Evolutionary conservation across 371 early-diverging fungal genomes (phyloP).

Genomic region (Phascolomyces articulosus): DNA sequence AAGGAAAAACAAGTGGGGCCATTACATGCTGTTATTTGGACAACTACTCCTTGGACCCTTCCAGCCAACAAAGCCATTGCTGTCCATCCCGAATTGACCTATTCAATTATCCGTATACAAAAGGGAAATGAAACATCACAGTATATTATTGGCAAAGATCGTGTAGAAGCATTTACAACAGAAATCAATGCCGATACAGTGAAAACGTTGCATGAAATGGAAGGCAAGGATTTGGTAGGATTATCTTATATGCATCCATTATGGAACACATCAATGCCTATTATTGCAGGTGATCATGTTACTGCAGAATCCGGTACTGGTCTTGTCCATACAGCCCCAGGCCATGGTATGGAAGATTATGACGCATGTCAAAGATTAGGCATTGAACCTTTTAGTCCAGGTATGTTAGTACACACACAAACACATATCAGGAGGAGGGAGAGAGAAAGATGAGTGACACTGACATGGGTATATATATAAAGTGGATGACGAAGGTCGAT

Average conservation of each 20-base stretch:
- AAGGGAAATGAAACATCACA: conserved; percentile 14
- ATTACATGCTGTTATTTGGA: conserved; percentile 83
- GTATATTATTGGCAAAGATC: conserved; percentile 58
- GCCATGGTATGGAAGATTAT: conserved; percentile 96
- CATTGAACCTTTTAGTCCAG: conserved; percentile 62
- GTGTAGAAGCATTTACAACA: conserved; percentile 35
- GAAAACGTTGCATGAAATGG: conserved; percentile 26
- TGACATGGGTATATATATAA: conserved; percentile 5
- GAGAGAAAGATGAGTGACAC: neutral
- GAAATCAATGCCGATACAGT: conserved; percentile 18
- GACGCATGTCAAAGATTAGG: conserved; percentile 66
- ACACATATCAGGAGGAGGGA: neutral
- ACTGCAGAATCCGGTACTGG: conserved; percentile 87
- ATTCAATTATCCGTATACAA: conserved; percentile 57
- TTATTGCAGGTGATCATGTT: conserved; percentile 80
- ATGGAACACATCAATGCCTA: conserved; percentile 36
- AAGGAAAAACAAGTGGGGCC: conserved; percentile 20
- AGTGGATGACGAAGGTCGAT: conserved; percentile 85
- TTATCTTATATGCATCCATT: conserved; percentile 77
- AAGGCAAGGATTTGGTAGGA: conserved; percentile 69
- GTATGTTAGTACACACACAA: too few species aligned
- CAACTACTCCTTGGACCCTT: conserved; percentile 97
- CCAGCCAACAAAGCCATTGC: conserved; percentile 88
- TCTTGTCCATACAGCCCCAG: conserved; percentile 94
- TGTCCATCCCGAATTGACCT: conserved; percentile 76